Base-by-base conservation (phyloP, 768 basidiomycete species). In the Polyporus arcularius region DNA sequence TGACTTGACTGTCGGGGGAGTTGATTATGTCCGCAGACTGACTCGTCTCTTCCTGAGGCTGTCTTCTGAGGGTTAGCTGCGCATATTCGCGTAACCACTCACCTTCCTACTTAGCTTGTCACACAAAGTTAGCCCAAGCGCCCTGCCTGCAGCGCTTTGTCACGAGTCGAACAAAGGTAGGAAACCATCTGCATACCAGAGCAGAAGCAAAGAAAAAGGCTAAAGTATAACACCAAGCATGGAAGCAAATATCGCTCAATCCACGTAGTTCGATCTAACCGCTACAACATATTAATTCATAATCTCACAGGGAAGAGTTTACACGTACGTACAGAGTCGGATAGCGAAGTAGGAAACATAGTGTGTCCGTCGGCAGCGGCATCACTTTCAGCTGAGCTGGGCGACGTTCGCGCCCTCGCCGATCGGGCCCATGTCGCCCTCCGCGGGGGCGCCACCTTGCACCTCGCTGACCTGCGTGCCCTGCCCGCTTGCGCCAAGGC, bases 381-480 rank as follows among this genome's bases (percentile, higher is more conserved):
- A 28, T 26, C 49, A 35, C 31, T 43, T 31, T 21, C n/a, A 26
- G 32, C 26, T 51, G n/a, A 68, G 50, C 60, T 52, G 55, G 64
- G 41, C 51, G 55, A 66, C 54, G 40, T 42, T 64, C 10, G 82
- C 86, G 53, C 87, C 85, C 14, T 55, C 53, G 26, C 70, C 68
- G 39, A 86, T 69, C 1, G 88, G 89, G 1, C 83, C 88, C 39
- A 70, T 73, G 15, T 81, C 82, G 9, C 80, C 82, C 18, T 85
- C 85, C 63, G 82, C 68, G 31, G 75, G 69, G 30, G 76, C 71
- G 31, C 74, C 76, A 10, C 71, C 71, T 12, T 75, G 76, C 11
- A 89, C 85, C 68, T 87, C 85, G 52, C 67, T 81, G 10, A 82
- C 77, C 11, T 81, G 69, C 35, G 84, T 77, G 5, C 87, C 88